Evolutionary conservation across 805 yeast species (phyloP), one percentile per base, ranked within the genome.

Genomic region (Dipodascus geniculatus): DNA sequence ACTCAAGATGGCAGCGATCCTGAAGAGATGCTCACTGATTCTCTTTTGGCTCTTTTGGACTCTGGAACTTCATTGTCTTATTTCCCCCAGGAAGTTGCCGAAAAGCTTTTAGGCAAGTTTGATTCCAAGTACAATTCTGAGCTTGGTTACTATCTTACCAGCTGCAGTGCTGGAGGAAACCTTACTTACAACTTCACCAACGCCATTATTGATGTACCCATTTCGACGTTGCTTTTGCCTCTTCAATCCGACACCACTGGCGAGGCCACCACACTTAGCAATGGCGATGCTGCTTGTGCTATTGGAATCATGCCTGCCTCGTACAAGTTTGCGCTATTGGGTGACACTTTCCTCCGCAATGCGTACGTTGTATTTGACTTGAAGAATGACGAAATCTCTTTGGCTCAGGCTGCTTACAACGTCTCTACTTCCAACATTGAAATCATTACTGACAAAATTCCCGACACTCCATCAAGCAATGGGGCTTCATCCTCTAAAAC

Each of bases 291-390:
- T 23, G 49, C 49, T 20, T 47, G 49, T 47, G 49, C 49, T 47
- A 16, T 47, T 4, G 49, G 31, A 11, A 47, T 47, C 4, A 20
- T 23, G 24, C 49, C 49, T 4, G 49, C 24, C 4, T 9, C n/a
- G 17, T 22, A 23, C 24, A 47, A 47, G 28, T 22, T 47, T 22
- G 49, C 61, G 44, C 72, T 82, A 53, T 70, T 85, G 38, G 93
- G 93, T 9, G 89, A 83, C 63, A 75, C 77, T 49, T 77, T 85
- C 62, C 67, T 85, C 57, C 72, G 86, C 53, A 74, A 78, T 42
- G 83, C 82, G 2, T 86, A 85, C 63, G 75, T 78, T 23, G 87
- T 82, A 16, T 82, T 76, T 65, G 86, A 86, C 64, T 68, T 83
- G 51, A 87, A 82, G 22, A 75, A 75, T 60, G 65, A 64, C 50